phyloP scores from a whole-genome alignment of 2,329 filamentous ascomycete genomes.

The Mariannaea elegans region DNA sequence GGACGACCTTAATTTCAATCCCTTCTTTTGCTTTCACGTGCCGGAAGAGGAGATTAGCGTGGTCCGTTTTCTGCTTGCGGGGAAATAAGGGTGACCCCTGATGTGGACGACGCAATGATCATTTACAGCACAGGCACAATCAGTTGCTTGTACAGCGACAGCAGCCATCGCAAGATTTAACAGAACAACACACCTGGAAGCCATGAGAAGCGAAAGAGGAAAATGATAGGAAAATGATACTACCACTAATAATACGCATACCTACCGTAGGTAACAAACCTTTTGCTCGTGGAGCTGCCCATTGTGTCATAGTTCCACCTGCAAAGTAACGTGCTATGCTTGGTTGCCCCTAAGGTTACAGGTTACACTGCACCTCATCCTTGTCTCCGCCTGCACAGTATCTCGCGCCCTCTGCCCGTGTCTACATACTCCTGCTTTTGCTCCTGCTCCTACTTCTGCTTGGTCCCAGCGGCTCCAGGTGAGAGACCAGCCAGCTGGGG shows the following conservation, averaged over 20 bases:
- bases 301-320: slow-evolving; percentile 10
- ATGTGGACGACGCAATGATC: no score
- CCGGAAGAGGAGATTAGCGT: neutral
- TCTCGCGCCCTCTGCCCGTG: no score
- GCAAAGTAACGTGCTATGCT: slow-evolving; percentile 19
- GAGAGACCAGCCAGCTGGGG: neutral
- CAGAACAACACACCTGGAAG: no score
- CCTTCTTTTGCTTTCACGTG: neutral
- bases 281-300: neutral
- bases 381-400: neutral
- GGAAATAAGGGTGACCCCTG: neutral
- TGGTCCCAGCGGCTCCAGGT: neutral
- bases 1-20: neutral
- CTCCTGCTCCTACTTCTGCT: neutral
- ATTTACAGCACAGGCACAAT: no score
- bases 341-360: neutral
- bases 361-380: slow-evolving; percentile 1
- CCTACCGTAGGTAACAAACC: no score
- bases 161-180: no score
- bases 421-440: no score
- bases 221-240: neutral
- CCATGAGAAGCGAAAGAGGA: neutral
- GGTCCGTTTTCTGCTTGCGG: neutral
- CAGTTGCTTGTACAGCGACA: no score
- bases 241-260: neutral